Base-by-base conservation (phyloP, 1,284 basidiomycete genomes). In the Fomitopsis pinicola region DNA sequence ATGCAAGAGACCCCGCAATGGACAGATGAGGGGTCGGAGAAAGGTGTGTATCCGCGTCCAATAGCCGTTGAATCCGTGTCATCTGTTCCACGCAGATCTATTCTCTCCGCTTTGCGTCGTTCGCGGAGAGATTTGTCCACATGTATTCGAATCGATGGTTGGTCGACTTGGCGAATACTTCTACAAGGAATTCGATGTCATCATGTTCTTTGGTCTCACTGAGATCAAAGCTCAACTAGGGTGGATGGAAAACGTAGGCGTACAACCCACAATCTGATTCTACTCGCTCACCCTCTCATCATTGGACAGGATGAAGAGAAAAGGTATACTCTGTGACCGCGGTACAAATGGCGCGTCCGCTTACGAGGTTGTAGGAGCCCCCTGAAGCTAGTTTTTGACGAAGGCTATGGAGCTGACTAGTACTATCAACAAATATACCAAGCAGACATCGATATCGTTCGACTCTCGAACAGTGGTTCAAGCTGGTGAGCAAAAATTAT, bases 181-280 rank as follows among this genome's bases (percentile, higher is more conserved):
- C 62, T 66, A 69, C 44, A 75, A 78, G 42, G 66, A 73, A 12
- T 83, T 76, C 65, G 75, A 80, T n/a, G 71, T 85, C 56, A 72
- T 85, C 26, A 69, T 85, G 53, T 70, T 76, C 40, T 82, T 82
- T 60, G 84, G 83, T 3, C 67, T 80, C 36, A 78, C 80, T 0
- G 80, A 82, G 61, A 53, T 82, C 5, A 73, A 77, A 55, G 79
- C 80, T 0, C 76, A 79, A 60, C 71, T 81, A 17, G 64, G 70
- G n/a, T 85, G 83, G 83, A 67, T 55, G n/a, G 76, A 81, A 52
- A 63, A 76, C 10, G 75, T 75, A 42, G 60, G 73, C 68, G 26
- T 40, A 15, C 42, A 9, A 9, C 1, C 42, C 10, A 7, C 22
- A 2, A 14, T 9, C 15, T 22, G 10, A 45, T 22, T 22, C 2